Conservation (phyloP, 2,329 filamentous ascomycete species). For the Helicocarpus griseus region DNA sequence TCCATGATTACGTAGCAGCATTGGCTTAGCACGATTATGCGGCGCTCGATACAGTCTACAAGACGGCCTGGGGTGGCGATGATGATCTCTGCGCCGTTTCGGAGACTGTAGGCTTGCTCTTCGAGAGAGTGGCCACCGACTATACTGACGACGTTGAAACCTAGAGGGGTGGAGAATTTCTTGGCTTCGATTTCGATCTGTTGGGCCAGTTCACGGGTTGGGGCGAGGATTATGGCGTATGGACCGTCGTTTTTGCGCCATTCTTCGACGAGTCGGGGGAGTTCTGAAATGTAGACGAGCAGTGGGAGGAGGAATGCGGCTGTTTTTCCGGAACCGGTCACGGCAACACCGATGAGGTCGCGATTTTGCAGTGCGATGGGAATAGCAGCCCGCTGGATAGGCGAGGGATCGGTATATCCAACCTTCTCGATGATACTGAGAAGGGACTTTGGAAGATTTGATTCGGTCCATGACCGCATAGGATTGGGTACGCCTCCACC, state of each 20-base stretch:
- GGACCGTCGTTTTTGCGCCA: constrained; percentile 87
- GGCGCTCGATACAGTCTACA: constrained; percentile 90
- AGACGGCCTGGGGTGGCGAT: constrained; percentile 97
- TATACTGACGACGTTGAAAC: constrained; percentile 91
- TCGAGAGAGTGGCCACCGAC: constrained; percentile 96
- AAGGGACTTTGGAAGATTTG: constrained; percentile 63
- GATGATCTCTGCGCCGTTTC: constrained; percentile 92
- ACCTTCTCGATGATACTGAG: constrained; percentile 74
- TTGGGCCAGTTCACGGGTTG: constrained; percentile 92
- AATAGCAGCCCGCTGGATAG: constrained; percentile 89
- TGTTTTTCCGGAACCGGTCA: constrained; percentile 97
- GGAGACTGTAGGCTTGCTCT: constrained; percentile 80
- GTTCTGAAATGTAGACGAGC: constrained; percentile 84
- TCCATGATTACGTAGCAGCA: constrained; percentile 99
- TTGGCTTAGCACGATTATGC: constrained; percentile 83
- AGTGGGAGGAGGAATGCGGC: constrained; percentile 88
- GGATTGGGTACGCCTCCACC: constrained; percentile 87
- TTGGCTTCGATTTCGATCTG: constrained; percentile 91
- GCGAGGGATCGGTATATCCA: constrained; percentile 83
- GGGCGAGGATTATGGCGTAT: constrained; percentile 92
- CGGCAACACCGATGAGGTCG: constrained; percentile 95
- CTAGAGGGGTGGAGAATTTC: constrained; percentile 83
- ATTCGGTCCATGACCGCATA: constrained; percentile 91
- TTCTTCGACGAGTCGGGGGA: constrained; percentile 78
- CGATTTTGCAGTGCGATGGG: constrained; percentile 86